Base-by-base conservation (phyloP, 495 filamentous ascomycete genomes). In the Penicillium flavigenum region DNA sequence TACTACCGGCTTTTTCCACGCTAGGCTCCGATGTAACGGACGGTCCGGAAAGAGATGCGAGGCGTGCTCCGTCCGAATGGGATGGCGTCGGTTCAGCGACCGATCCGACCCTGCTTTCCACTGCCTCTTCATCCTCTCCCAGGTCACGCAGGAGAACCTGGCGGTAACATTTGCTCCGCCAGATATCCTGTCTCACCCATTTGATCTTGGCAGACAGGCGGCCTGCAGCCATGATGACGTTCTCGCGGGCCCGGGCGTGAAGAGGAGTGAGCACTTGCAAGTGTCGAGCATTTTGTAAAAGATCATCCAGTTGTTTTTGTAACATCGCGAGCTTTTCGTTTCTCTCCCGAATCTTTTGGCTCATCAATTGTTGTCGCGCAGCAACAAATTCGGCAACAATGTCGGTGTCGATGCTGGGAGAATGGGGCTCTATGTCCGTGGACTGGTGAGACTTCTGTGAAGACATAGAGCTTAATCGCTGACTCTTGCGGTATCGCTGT, bases 141-240 rank as follows among this genome's bases (percentile, higher is more conserved):
- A 98, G 75, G 66, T 97, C 94, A 72, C 91, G 75, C 1, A 83
- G 77, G 12, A 98, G 80, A 53, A 99, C 89, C 65, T 96, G 92
- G 50, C 87, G 87, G 70, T 98, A 91, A 59, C 92, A 97, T 67
- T 83, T 92, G 57, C 92, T 81, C 26, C 87, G 90, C 91, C 91
- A 97, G 12, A 96, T 93, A 59, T 96, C 92, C 69, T 92, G 91
- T 57, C 94, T 80, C 19, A 87, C 84, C 93, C 92, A 97, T 67
- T 95, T 93, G 38, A 98, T 76, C 63, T 94, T 92, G 6, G 92
- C 92, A 24, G 92, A 84, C 74, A 96, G 86, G 11, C 88, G 83
- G 4, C 86, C 92, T 14, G 94, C 95, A 32, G 90, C 87, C 62
- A 91, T 78, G 22, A 97, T 81, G 54, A 97, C 83, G 29, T 90